A percentile compares a stretch with the other conserved stretches of the same genome.
phyloP scores from a whole-genome alignment of 768 basidiomycete genomes.

The Termitomyces sp. region DNA sequence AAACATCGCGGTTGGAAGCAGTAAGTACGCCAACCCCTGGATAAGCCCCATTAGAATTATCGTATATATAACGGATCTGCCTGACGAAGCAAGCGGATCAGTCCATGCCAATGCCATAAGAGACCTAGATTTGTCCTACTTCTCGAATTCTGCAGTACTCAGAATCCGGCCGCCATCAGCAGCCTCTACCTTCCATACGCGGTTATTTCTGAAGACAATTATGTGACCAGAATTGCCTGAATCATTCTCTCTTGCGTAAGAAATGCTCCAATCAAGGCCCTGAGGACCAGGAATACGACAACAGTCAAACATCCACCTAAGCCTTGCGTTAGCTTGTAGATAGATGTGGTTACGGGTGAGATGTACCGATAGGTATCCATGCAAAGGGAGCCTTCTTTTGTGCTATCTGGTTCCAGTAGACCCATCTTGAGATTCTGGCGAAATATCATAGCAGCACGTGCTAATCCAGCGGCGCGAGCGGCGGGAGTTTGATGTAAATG shows the following conservation, averaged over 20 bases:
- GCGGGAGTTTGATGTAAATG: slow-evolving; percentile 54
- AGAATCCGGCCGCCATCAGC: slow-evolving; percentile 49
- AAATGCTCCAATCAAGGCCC: slow-evolving; percentile 73
- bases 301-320: slow-evolving; percentile 91
- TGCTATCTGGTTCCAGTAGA: slow-evolving; percentile 53
- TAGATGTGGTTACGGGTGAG: background rate
- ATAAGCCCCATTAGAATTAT: slow-evolving; percentile 54
- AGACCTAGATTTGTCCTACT: slow-evolving; percentile 29
- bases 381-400: slow-evolving; percentile 67
- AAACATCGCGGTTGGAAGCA: slow-evolving; percentile 76
- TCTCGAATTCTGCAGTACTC: slow-evolving; percentile 59
- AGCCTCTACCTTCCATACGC: slow-evolving; percentile 76
- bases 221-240: slow-evolving; percentile 69
- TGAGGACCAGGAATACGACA: slow-evolving; percentile 72
- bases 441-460: slow-evolving; percentile 70
- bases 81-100: slow-evolving; percentile 27
- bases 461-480: slow-evolving; percentile 66
- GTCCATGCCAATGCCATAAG: background rate
- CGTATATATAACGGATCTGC: slow-evolving; percentile 68
- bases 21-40: slow-evolving; percentile 76
- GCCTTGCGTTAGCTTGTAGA: background rate
- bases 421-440: slow-evolving; percentile 65
- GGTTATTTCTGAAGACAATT: slow-evolving; percentile 78
- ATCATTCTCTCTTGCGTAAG: slow-evolving; percentile 55
- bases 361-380: slow-evolving; percentile 82